Evolutionary conservation across 495 filamentous ascomycete genomes (phyloP), one percentile per base, ranked within the genome.

Genomic region (Darksidea phi): DNA sequence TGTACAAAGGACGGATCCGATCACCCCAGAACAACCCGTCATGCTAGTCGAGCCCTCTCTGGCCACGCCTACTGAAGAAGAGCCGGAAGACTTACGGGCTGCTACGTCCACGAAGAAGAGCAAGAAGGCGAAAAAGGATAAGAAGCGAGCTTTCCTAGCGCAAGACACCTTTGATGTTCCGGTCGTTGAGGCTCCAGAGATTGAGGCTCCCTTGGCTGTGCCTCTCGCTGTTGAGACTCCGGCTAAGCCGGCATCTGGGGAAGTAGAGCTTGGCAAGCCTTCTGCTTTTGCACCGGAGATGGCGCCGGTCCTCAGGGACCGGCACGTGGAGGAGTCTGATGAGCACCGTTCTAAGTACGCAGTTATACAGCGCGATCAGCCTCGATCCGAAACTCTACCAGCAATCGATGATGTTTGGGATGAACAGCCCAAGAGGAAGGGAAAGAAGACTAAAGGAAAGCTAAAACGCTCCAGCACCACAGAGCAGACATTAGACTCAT

Each of bases 381-480:
- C 25, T 46, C 8, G n/a, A 36, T 46, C 1, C 25, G 15, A 45
- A 13, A 18, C 21, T 11, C 46, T 36, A 36, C 6, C 66, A 28
- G 8, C 54, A n/a, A 41, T 1, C 15, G 68, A 71, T 10, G 71
- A 72, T 18, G 58, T 54, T 10, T 66, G 51, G 56, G 61, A 57
- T n/a, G 42, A 62, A 8, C 57, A 69, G 46, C 50, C 68, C 48
- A 73, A 72, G 62, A 72, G 70, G 63, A 63, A 65, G 32, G 57
- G 61, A 10, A 68, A 68, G 61, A 68, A 61, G 41, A 55, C 56
- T 18, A 57, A 63, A 48, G 59, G 54, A 11, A 67, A 67, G 32
- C 38, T 48, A 15, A 66, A 66, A 32, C 51, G 57, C 18, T 41
- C 50, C 1, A 64, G 60, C 32, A 63, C 59, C 4, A 17, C 52